Conservation (phyloP, 805 yeast genomes). For the Saturnispora hagleri region DNA sequence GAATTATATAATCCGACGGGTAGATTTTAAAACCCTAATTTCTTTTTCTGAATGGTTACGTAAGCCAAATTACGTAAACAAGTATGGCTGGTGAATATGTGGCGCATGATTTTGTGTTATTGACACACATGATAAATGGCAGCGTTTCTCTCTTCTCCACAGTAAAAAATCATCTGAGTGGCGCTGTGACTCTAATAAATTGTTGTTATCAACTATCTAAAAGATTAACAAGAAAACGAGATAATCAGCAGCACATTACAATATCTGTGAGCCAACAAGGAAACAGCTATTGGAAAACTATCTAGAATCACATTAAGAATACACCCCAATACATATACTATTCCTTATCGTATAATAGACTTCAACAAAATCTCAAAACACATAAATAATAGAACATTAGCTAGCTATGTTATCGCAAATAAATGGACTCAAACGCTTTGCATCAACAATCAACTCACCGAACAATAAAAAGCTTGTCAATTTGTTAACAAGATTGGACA, state of each 20-base stretch:
- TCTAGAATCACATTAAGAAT: not conserved
- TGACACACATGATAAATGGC: not conserved
- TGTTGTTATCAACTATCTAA: not conserved
- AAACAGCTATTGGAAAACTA: not conserved
- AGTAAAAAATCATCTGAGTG: not conserved
- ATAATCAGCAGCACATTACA: not conserved
- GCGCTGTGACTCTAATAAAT: not conserved
- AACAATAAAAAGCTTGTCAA: conserved; percentile 24
- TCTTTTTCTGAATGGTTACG: not conserved
- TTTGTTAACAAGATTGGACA: conserved; percentile 22
- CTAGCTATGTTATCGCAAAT: not conserved
- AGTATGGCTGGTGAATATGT: not conserved
- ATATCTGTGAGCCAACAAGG: not conserved
- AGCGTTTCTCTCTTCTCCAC: not conserved
- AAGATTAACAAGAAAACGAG: not conserved
- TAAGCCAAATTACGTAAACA: not conserved
- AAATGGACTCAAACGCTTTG: conserved; percentile 12
- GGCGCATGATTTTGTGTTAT: not conserved
- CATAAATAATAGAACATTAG: not conserved
- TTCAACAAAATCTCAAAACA: not conserved
- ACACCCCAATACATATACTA: not conserved
- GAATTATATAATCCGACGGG: not conserved
- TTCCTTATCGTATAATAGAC: not conserved
- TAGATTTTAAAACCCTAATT: not conserved
- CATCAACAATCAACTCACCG: conserved; percentile 21